Conservation (phyloP, 805 yeast species). For the Cyberlindnera mycetangii region DNA sequence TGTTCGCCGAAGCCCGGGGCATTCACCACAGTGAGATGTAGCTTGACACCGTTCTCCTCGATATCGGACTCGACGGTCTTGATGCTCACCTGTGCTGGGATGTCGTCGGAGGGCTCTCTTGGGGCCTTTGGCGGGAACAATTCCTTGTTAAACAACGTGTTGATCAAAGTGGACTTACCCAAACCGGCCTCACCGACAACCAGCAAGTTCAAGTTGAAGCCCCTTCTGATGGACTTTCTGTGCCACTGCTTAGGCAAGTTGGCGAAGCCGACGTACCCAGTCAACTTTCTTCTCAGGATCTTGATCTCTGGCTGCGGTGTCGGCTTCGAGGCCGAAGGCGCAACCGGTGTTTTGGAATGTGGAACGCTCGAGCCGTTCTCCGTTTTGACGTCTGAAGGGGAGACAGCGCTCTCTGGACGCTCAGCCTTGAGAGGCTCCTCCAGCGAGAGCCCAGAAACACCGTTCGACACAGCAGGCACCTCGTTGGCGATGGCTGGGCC, state of each 20-base stretch:
- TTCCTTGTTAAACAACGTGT: conserved; percentile 78
- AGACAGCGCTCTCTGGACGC: background rate
- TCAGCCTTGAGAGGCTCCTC: conserved; percentile 2
- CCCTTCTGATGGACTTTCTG: conserved; percentile 84
- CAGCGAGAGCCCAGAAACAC: background rate
- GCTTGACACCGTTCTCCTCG: conserved; percentile 91
- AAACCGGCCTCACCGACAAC: conserved; percentile 90
- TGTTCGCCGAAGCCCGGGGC: conserved; percentile 95
- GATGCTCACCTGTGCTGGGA: conserved; percentile 49
- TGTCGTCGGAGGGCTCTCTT: conserved; percentile 42
- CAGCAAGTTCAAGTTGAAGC: conserved; percentile 84
- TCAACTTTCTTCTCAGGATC: conserved; percentile 76
- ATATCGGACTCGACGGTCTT: conserved; percentile 65
- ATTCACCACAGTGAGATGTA: conserved; percentile 79
- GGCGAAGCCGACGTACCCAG: conserved; percentile 95
- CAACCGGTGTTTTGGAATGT: conserved; percentile 4
- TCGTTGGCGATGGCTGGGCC: conserved; percentile 1
- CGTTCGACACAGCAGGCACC: background rate
- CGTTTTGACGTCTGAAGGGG: conserved; percentile 4
- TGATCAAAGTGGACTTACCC: conserved; percentile 89
- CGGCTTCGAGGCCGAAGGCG: conserved; percentile 7
- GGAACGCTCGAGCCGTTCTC: conserved; percentile 5
- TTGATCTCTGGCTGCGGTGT: conserved; percentile 43
- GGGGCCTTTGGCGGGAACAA: conserved; percentile 44
- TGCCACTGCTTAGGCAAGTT: conserved; percentile 99